Conservation (phyloP, 345 rosid species). For the Citrus glauca region DNA sequence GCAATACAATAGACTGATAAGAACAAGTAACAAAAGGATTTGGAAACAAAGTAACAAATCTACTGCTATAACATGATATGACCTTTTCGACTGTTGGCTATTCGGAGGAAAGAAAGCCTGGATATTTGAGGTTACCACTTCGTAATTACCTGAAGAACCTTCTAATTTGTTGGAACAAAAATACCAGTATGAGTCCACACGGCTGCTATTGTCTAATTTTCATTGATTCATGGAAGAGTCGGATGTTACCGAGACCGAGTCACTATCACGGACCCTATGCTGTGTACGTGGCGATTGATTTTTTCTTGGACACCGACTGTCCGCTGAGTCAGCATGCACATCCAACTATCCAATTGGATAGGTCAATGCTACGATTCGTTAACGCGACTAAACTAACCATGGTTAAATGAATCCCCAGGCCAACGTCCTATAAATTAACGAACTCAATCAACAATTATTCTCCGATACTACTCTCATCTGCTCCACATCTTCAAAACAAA, state of each 20-base stretch:
- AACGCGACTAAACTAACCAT: slow-evolving; percentile 28
- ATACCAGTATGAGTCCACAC: too few relatives aligned
- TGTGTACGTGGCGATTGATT: neutral
- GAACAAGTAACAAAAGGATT: too few relatives aligned
- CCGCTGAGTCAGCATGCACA: slow-evolving; percentile 39
- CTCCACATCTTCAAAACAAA: neutral
- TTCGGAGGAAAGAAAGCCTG: too few relatives aligned
- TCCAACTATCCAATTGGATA: slow-evolving; percentile 21
- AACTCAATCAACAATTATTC: neutral
- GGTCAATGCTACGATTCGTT: neutral
- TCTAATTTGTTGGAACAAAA: too few relatives aligned
- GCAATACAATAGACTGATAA: too few relatives aligned
- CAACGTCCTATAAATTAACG: slow-evolving; percentile 11
- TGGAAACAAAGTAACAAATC: too few relatives aligned
- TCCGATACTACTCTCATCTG: neutral
- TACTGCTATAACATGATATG: too few relatives aligned
- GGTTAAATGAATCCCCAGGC: slow-evolving; percentile 9
- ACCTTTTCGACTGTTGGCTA: too few relatives aligned
- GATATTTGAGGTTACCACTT: too few relatives aligned
- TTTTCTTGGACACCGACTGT: slow-evolving; percentile 26
- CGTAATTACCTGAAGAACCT: too few relatives aligned
- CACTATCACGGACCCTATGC: neutral
- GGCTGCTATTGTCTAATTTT: too few relatives aligned
- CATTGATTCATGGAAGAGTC: too few relatives aligned
- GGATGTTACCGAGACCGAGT: neutral